Evolutionary conservation across 106 monocot species (phyloP).

Genomic region (Alisma plantagoaquatica): DNA sequence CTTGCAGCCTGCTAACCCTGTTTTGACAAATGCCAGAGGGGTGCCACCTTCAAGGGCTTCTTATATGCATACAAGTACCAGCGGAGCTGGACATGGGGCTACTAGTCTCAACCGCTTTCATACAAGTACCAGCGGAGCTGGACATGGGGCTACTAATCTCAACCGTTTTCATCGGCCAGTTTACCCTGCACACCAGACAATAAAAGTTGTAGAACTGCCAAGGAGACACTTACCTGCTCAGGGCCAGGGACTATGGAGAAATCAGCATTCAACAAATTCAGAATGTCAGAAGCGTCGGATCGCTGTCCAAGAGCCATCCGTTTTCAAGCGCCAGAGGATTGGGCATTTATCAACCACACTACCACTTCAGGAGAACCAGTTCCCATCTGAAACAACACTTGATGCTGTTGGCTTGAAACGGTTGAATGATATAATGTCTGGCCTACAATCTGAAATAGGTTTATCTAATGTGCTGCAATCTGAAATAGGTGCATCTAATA

Average conservation of each 20-base stretch:
- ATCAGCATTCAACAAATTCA: background rate
- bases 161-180: background rate
- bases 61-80: background rate
- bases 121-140: conserved; percentile 2
- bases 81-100: background rate
- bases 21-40: no score
- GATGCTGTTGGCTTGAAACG: conserved; percentile 7
- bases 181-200: background rate
- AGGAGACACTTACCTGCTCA: no score
- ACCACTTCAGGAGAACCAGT: conserved; percentile 3
- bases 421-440: conserved; percentile 44
- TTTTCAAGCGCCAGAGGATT: no score
- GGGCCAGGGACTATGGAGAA: no score
- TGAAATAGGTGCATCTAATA: no score
- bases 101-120: conserved; percentile 24
- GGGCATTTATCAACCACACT: no score
- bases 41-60: no score
- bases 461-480: conserved; percentile 21
- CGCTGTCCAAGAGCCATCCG: background rate
- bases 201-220: no score
- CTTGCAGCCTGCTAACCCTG: background rate
- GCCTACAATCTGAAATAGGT: conserved; percentile 37
- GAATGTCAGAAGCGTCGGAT: background rate
- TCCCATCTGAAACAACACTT: background rate
- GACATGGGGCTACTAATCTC: background rate